Base-by-base conservation (phyloP, 176 grass and related monocot species). In the Eragrostis curvula region DNA sequence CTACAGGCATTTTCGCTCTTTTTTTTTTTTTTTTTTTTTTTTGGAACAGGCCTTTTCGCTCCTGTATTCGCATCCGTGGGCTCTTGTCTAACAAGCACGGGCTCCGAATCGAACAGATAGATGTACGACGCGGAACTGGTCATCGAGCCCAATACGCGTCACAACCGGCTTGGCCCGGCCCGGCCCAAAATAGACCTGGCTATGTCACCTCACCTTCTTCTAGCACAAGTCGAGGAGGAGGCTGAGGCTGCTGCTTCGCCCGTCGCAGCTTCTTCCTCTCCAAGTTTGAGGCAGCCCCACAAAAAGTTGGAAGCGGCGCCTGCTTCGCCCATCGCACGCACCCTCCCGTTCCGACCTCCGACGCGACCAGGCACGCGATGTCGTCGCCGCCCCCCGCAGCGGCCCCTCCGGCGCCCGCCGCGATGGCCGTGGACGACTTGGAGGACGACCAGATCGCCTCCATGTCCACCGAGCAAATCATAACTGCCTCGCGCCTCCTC, bases 391-490 rank as follows among this genome's bases (percentile, higher is more conserved):
- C 70, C 28, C 25, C 81, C 48, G 36, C 53, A 23, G 17, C 50
- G 2, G 65, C 67, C 28, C 25, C 81, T 50, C 39, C 53, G 21
- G 17, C 50, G 2, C 52, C 67, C 16, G 59, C 81, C 41, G 75
- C 83, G 28, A 86, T 91, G 92, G 83, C 79, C 27, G 75, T 88
- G 25, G 61, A 83, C 51, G 76, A 87, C 66, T 68, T 67, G 41
- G 95, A 97, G 63, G 86, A 94, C 49, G 95, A 92, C 43, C 92
- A 89, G 77, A 65, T 97, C 64, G 45, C 83, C 10, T 89, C 92
- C 70, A 94, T 97, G 95, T 87, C 88, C 17, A 91, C 88, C 11
- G 95, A 97, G 0, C 88, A 94, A 50, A 78, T 94, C 63, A 7
- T 83, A 63, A 70, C 79, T 52, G 78, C 83, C 58, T 83, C 88